Conservation (phyloP, 305 asterid genomes). For the Fraxinus nigra region DNA sequence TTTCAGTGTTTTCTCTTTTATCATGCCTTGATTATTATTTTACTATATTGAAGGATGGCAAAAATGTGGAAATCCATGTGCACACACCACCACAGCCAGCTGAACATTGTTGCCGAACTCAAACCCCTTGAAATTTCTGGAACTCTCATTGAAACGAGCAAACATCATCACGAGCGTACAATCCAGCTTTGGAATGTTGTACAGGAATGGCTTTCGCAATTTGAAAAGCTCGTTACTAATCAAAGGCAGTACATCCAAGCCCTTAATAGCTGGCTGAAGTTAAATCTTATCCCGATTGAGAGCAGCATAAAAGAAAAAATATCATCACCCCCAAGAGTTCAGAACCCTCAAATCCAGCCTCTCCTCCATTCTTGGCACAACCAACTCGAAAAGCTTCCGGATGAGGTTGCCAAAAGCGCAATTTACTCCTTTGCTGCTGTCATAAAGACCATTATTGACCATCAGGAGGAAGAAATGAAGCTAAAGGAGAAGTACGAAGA, state of each 20-base stretch:
- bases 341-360: slow-evolving; percentile 69
- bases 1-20: background rate
- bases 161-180: slow-evolving; percentile 75
- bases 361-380: slow-evolving; percentile 83
- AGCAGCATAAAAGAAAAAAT: slow-evolving; percentile 74
- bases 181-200: slow-evolving; percentile 65
- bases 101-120: slow-evolving; percentile 61
- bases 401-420: slow-evolving; percentile 78
- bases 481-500: slow-evolving; percentile 82
- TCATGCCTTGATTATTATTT: background rate
- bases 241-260: slow-evolving; percentile 62
- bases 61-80: slow-evolving; percentile 89
- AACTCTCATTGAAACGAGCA: slow-evolving; percentile 65
- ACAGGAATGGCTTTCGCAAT: slow-evolving; percentile 72
- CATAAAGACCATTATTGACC: slow-evolving; percentile 64
- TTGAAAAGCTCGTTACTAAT: slow-evolving; percentile 66
- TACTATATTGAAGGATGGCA: slow-evolving; percentile 60
- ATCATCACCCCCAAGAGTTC: slow-evolving; percentile 60
- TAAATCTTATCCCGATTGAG: slow-evolving; percentile 81
- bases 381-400: slow-evolving; percentile 84
- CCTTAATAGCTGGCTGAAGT: slow-evolving; percentile 81
- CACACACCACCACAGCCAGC: slow-evolving; percentile 67
- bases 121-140: slow-evolving; percentile 62
- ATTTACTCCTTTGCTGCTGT: slow-evolving; percentile 76
- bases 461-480: slow-evolving; percentile 91